Base-by-base conservation (phyloP, 2,329 filamentous ascomycete genomes). In the Dactylellina sp. region DNA sequence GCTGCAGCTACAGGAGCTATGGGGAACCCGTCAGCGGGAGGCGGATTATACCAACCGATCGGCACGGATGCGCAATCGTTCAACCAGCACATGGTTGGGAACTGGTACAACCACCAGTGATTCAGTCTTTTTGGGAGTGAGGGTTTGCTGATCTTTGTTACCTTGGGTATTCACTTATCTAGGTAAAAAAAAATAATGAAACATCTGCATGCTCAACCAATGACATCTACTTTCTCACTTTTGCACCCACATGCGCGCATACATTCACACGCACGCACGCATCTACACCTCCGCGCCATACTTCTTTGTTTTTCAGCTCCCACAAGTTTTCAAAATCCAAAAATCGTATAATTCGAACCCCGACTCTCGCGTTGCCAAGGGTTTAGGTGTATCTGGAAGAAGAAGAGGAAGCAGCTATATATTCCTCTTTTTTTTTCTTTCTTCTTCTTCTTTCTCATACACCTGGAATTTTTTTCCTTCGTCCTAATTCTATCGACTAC, bases 71-170 rank as follows among this genome's bases (percentile, higher is more conserved):
- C 68, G 44, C 68, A 72, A 59, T 72, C 68, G 25, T 72, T 72
- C 44, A 72, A 72, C 47, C 59, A 63, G 56, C 68, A 72, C 42
- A 72, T 72, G 68, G 68, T 72, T 39, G 68, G 68, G 18, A 72
- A 72, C 56, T 72, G 68, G 68, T 72, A 72, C 68, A 72, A 72
- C 49, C 68, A 72, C 60, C 68, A 72, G 35, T 72, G 40, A 60
- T 44, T 24, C 39, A 16, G 2, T 55, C 20, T 20, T 44, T 60
- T 64, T 56, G 44, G 60, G 35, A 64, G 42, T 22, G 18, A 50
- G n/a, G 37, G 52, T 47, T 60, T 62, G 64, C 56, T 61, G 56
- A 70, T 61, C 24, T 20, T 39, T 35, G 32, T 14, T 52, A 32
- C 61, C 50, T 65, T 37, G 28, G 7, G 11, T 49, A 40, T 65